phyloP scores from a whole-genome alignment of 2,329 filamentous ascomycete species.

The Hypoxylon sp. region DNA sequence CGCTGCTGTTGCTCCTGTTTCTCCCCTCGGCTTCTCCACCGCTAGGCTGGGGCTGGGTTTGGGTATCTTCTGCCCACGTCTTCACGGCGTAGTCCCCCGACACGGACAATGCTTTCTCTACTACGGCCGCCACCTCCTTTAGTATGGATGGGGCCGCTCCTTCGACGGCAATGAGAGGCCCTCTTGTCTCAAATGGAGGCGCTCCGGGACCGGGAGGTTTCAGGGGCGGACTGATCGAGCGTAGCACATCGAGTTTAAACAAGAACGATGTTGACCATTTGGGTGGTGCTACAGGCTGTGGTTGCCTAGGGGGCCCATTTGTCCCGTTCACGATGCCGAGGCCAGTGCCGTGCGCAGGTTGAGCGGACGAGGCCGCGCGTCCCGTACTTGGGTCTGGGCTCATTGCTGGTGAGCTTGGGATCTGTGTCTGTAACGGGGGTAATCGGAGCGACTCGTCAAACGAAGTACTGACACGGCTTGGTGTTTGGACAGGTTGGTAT shows the following conservation, averaged over 20 bases:
- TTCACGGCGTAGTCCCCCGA: slow-evolving; percentile 64
- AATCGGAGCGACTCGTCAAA: slow-evolving; percentile 69
- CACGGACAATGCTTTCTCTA: slow-evolving; percentile 73
- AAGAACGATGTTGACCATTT: slow-evolving; percentile 71
- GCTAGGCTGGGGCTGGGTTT: neutral
- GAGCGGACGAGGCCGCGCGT: slow-evolving; percentile 29
- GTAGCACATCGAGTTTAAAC: slow-evolving; percentile 82
- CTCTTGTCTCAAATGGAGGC: slow-evolving; percentile 67
- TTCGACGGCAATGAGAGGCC: slow-evolving; percentile 87
- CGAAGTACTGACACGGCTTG: slow-evolving; percentile 60
- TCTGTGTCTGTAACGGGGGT: slow-evolving; percentile 67
- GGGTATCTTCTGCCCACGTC: slow-evolving; percentile 60
- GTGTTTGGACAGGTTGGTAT: slow-evolving; percentile 55
- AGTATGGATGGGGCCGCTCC: slow-evolving; percentile 72
- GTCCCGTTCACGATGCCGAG: slow-evolving; percentile 42
- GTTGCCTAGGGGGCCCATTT: slow-evolving; percentile 24
- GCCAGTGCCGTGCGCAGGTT: slow-evolving; percentile 34
- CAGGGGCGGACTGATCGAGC: slow-evolving; percentile 81
- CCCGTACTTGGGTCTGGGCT: slow-evolving; percentile 38
- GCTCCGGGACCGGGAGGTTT: slow-evolving; percentile 56
- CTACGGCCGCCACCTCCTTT: slow-evolving; percentile 71
- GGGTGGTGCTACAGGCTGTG: slow-evolving; percentile 34
- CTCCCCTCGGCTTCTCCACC: slow-evolving; percentile 8
- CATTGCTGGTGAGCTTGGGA: slow-evolving; percentile 51
- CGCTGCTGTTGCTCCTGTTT: slow-evolving; percentile 14